Evolutionary conservation across 1,139 yeast species (phyloP), one percentile per base, ranked within the genome.

Genomic region (Torulaspora globosa): DNA sequence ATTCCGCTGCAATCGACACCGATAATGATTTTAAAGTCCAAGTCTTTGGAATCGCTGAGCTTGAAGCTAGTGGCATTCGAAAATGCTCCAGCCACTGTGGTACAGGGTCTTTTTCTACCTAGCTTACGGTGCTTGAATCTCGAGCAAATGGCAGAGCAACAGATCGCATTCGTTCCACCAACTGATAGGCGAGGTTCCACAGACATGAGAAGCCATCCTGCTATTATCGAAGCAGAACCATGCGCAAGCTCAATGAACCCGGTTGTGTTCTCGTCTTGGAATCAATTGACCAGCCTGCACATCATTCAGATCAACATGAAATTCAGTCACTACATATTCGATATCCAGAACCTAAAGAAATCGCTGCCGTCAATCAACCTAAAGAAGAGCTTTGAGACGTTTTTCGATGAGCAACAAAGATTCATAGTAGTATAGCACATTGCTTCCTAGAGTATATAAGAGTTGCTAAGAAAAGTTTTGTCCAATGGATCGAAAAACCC

Each of bases 21-120:
- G 4, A 39, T 55, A 27, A 41, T 60, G n/a, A 52, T 56, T 37
- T 39, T 59, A 6, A 57, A 50, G 23, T 51, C 49, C 12, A 43
- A 46, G 11, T 38, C 58, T 1, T 33, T 60, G 24, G 49, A 52
- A 42, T 32, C 48, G 3, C 32, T 59, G 12, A 54, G 55, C 27
- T 33, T 60, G 16, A 54, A 52, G 32, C 36, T 56, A 10, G 36
- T 57, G 27, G 39, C 45, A 1, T 27, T 49, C 11, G 49, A 49
- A 29, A 41, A 44, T 28, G 37, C 42, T 11, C 40, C 54, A 18
- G 44, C 50, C 9, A 41, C 51, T 16, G 41, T 45, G 27, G 39
- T 59, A 14, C 59, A 55, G 19, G 63, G 62, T 1, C 44, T 59
- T 8, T 59, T 58, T 26, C 36, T 60, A 30, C 54, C 56, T 7